phyloP scores from a whole-genome alignment of 2,329 filamentous ascomycete species.

The Samsoniella hepiali region DNA sequence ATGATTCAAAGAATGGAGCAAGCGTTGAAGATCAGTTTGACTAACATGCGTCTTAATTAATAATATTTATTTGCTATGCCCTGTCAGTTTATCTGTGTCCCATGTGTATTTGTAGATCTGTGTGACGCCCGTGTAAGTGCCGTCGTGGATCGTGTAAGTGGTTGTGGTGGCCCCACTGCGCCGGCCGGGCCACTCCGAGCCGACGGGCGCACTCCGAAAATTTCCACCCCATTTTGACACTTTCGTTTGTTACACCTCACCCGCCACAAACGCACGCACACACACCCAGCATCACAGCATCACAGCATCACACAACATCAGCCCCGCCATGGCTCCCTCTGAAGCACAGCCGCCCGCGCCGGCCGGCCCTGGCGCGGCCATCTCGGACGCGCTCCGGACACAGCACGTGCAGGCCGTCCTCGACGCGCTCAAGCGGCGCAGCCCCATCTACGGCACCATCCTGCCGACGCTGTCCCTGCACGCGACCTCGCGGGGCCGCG shows the following conservation, averaged over 20 bases:
- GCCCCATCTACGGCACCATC: conserved; percentile 49
- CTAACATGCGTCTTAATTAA: no score
- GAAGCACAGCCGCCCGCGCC: neutral
- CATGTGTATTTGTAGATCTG: no score
- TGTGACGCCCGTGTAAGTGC: neutral
- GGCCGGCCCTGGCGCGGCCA: neutral
- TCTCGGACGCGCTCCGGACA: conserved; percentile 8
- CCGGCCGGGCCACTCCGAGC: neutral
- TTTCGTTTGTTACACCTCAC: neutral
- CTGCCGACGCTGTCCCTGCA: conserved; percentile 43
- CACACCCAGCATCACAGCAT: neutral
- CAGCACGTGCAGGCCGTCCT: conserved; percentile 32
- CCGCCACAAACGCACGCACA: neutral
- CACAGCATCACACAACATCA: neutral
- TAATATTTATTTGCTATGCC: no score
- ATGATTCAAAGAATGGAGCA: no score
- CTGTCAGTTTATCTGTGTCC: no score
- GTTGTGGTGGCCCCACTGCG: conserved; percentile 3
- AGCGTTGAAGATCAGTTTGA: no score
- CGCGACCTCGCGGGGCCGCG: conserved; percentile 43
- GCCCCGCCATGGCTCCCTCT: neutral
- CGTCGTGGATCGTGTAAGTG: neutral
- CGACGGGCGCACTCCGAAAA: conserved; percentile 3
- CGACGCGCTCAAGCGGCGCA: conserved; percentile 40
- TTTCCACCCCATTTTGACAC: neutral